Evolutionary conservation across 768 basidiomycete genomes (phyloP), one percentile per base, ranked within the genome.

Genomic region (Mycena galopus): DNA sequence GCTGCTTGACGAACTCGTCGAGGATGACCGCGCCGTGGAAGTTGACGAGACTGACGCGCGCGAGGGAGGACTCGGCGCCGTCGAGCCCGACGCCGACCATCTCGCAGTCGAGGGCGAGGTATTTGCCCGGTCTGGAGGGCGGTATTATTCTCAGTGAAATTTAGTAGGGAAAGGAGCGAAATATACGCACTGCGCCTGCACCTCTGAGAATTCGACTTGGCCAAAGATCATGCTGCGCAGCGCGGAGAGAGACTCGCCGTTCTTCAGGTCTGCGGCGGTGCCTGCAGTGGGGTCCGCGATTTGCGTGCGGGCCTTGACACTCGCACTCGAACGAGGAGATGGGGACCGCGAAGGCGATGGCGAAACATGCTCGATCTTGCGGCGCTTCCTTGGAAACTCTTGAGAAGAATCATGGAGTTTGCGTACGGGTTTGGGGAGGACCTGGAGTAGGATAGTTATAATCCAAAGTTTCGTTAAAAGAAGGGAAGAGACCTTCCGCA

Each of bases 71-170:
- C 79, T 97, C 95, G 3, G 81, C 82, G 25, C 95, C 95, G 29
- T 92, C 87, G n/a, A 90, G 86, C 0, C 96, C 96, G n/a, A 97
- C 89, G 6, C 96, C 96, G 14, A 99, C 97, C 96, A 99, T 98
- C 82, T 99, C 97, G 77, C 97, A 99, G 81, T 99, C 97, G 32
- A 99, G 84, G 0, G 96, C 91, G 51, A 98, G 83, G 73, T 93
- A 93, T 77, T 89, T 92, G 58, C 93, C 93, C 5, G 90, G 89
- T 57, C 92, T 91, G n/a, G 7, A 47, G n/a, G 2, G 65, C 47
- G 58, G 64, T 66, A 74, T 75, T 63, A 30, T 65, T 33, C 27
- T 37, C n/a, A 30, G 55, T 37, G 30, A 44, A 14, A 39, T 39
- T 37, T 37, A n/a, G 58, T 23, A 47, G 30, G n/a, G 70, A 56